These are phyloP conservation scores for Nectriaceae sp. DNA, from an alignment of 2,329 filamentous ascomycete species.

Conservation along the genomic window DNA sequence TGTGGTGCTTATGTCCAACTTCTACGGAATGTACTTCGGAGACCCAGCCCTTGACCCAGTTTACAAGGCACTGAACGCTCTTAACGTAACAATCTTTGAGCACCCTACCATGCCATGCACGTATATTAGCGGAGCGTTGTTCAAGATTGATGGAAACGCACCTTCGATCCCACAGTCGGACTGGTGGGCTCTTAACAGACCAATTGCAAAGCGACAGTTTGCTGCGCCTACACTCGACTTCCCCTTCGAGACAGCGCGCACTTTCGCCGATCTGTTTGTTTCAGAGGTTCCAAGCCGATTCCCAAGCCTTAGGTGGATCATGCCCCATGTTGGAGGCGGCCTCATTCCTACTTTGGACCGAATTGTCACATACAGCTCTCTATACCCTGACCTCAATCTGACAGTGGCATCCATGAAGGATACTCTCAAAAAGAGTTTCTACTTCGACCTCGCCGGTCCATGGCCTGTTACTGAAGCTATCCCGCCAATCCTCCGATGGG, in stretches of 20 bases:
- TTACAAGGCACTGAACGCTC: slow-evolving; percentile 48
- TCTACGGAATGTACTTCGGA: slow-evolving; percentile 54
- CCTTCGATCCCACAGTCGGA: slow-evolving; percentile 9
- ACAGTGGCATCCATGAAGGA: slow-evolving; percentile 34
- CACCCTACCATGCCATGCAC: slow-evolving; percentile 55
- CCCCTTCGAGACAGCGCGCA: slow-evolving; percentile 21
- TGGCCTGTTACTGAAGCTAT: slow-evolving; percentile 23
- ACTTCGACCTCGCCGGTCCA: slow-evolving; percentile 28
- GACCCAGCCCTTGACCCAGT: slow-evolving; percentile 45
- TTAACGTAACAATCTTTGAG: slow-evolving; percentile 52
- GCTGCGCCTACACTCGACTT: slow-evolving; percentile 22
- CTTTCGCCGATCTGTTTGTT: slow-evolving; percentile 21
- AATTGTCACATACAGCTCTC: slow-evolving; percentile 8
- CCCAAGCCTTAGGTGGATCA: slow-evolving; percentile 25
- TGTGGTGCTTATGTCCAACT: slow-evolving; percentile 53
- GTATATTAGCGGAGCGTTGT: slow-evolving; percentile 13
- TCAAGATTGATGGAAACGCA: slow-evolving; percentile 7
- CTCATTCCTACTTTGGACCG: slow-evolving; percentile 26
- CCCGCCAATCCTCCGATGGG: slow-evolving; percentile 24
- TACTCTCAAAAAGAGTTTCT: slow-evolving; percentile 18
- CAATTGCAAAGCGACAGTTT: slow-evolving; percentile 13
- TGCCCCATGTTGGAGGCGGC: slow-evolving; percentile 27
- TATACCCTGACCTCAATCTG: slow-evolving; percentile 13
- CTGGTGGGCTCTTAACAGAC: slow-evolving; percentile 21
- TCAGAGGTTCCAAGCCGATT: slow-evolving; percentile 23